Evolutionary conservation across 768 basidiomycete species (phyloP).

Genomic region (Psilocybe tampanensis): DNA sequence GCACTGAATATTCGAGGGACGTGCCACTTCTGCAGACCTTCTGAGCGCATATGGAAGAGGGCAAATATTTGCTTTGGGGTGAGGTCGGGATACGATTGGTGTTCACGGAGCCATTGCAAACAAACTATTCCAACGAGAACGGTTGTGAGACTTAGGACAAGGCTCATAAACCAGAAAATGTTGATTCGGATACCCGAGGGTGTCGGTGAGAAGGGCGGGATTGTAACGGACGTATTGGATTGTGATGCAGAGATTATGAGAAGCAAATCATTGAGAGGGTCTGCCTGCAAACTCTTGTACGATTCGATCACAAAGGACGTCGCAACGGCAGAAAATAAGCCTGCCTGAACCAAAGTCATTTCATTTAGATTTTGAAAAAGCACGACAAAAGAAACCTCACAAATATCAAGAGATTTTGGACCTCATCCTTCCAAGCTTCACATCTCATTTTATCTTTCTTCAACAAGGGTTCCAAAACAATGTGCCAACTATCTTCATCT

Average conservation of each 20-base stretch:
- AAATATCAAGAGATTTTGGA: conserved; percentile 18
- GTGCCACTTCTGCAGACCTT: conserved; percentile 17
- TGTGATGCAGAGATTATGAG: background rate
- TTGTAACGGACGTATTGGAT: background rate
- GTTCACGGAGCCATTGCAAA: conserved; percentile 22
- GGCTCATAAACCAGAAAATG: conserved; percentile 18
- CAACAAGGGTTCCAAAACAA: conserved; percentile 11
- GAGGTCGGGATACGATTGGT: conserved; percentile 7
- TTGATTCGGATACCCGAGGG: conserved; percentile 6
- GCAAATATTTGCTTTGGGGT: conserved; percentile 8
- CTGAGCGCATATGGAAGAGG: conserved; percentile 15
- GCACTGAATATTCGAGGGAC: conserved; percentile 17
- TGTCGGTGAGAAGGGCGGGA: background rate
- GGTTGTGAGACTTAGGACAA: conserved; percentile 17
- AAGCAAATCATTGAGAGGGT: background rate
- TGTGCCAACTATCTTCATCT: conserved; percentile 14
- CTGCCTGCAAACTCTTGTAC: conserved; percentile 5
- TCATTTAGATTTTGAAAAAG: background rate
- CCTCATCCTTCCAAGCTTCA: conserved; percentile 21
- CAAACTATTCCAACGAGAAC: conserved; percentile 19
- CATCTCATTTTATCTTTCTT: conserved; percentile 12
- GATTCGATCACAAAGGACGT: conserved; percentile 19
- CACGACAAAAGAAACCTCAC: conserved; percentile 6
- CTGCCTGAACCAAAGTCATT: conserved; percentile 10
- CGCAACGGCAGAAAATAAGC: conserved; percentile 18